phyloP scores from a whole-genome alignment of 1,284 basidiomycete genomes.

The Takashimella tepidaria region DNA sequence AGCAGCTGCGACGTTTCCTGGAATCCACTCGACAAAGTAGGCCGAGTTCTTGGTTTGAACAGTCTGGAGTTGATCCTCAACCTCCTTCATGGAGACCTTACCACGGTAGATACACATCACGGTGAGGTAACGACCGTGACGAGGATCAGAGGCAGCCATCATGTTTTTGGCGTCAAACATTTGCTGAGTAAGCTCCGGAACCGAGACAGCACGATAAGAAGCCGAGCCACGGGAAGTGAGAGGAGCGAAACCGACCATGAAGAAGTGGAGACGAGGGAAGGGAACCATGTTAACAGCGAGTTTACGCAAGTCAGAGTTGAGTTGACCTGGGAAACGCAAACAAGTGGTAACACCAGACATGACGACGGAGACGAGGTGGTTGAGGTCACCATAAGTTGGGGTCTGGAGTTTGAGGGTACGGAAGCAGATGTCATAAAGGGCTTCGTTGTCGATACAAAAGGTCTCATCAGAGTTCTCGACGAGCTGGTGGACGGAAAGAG shows the following conservation, averaged over 20 bases:
- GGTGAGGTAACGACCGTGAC: conserved; percentile 69
- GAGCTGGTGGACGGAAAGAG: conserved; percentile 58
- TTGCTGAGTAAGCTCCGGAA: conserved; percentile 92
- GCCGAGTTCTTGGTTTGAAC: conserved; percentile 96
- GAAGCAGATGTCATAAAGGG: conserved; percentile 97
- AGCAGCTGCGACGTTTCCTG: conserved; percentile 93
- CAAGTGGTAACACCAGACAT: conserved; percentile 70
- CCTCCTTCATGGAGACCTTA: conserved; percentile 97
- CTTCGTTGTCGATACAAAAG: conserved; percentile 85
- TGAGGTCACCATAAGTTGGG: conserved; percentile 93
- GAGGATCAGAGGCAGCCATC: conserved; percentile 81
- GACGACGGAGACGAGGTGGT: conserved; percentile 93
- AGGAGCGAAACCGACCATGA: conserved; percentile 96
- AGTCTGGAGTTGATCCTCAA: conserved; percentile 97
- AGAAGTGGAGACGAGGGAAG: conserved; percentile 99
- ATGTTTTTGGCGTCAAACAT: conserved; percentile 99
- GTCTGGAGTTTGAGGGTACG: conserved; percentile 89
- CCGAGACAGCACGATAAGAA: conserved; percentile 89
- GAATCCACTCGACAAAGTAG: conserved; percentile 99
- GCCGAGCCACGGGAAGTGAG: conserved; percentile 88
- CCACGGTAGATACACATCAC: conserved; percentile 98
- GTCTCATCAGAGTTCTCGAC: conserved; percentile 62
- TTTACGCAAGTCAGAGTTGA: conserved; percentile 96
- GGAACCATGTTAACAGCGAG: conserved; percentile 99
- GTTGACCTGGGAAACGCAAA: conserved; percentile 84